These are phyloP conservation scores for Lactarius vividus DNA, from an alignment of 768 basidiomycete genomes.

Conservation along the genomic window DNA sequence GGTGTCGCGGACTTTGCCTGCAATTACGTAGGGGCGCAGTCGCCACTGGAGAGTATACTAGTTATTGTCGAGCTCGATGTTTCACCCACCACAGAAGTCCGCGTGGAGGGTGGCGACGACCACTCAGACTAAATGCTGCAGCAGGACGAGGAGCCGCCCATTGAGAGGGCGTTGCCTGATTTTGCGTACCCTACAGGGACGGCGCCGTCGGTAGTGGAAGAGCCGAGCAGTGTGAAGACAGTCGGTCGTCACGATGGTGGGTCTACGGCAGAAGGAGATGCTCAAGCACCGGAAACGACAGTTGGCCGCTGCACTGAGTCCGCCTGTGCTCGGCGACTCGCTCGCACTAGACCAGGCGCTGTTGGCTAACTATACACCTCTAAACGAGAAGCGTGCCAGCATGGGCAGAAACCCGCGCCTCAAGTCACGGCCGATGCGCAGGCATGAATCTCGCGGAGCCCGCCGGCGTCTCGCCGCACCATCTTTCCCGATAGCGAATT, in stretches of 20 bases:
- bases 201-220: neutral
- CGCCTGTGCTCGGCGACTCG: conserved; percentile 62
- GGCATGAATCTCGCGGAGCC: conserved; percentile 50
- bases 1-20: conserved; percentile 46
- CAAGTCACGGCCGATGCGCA: conserved; percentile 48
- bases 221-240: neutral
- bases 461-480: conserved; percentile 40
- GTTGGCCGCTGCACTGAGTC: conserved; percentile 66
- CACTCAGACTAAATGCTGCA: conserved; percentile 69
- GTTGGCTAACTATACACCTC: conserved; percentile 42
- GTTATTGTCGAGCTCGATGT: conserved; percentile 30
- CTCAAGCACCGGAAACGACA: conserved; percentile 67
- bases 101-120: conserved; percentile 49
- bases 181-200: conserved; percentile 16
- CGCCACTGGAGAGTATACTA: neutral
- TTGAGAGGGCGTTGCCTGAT: conserved; percentile 32
- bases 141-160: conserved; percentile 50
- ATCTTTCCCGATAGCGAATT: conserved; percentile 54
- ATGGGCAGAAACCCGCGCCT: conserved; percentile 7
- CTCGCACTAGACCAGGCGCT: conserved; percentile 78
- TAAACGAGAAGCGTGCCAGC: conserved; percentile 11
- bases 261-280: conserved; percentile 72
- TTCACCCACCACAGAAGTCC: conserved; percentile 23
- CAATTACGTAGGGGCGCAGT: conserved; percentile 20
- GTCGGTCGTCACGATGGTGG: conserved; percentile 51